Base-by-base conservation (phyloP, 805 yeast genomes). In the Saccharomycopsis guyanensis region DNA sequence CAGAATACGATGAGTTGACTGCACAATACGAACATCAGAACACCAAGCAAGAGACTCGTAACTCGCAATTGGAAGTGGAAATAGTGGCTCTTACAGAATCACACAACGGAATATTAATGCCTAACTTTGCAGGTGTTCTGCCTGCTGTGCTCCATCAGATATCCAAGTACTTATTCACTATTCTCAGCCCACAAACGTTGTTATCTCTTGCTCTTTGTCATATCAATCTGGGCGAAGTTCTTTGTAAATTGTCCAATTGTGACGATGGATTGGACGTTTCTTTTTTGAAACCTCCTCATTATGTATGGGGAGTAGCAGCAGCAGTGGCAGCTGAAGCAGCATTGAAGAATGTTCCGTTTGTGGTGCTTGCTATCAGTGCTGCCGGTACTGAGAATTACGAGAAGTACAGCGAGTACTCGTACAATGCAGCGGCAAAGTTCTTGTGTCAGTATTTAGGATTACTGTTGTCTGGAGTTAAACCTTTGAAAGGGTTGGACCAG, bases 381-480 rank as follows among this genome's bases (percentile, higher is more conserved):
- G 85, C 79, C 59, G 86, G 86, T 3, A 79, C 75, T 18, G 65
- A 72, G 2, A 82, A 82, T 2, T 76, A 66, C 57, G 84, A 79
- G 52, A 78, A 73, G 53, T 59, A 76, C 7, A 71, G 69, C 49
- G 58, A 59, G 5, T 75, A 72, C 51, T 40, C 52, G 12, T 15
- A 48, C 18, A 10, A 15, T 12, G 25, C 31, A 23, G 44, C 48
- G 4, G 37, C 34, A 1, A 23, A 31, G 13, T 12, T 50, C 18
- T 40, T 49, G 20, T 12, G 12, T 16, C 16, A 37, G 13, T 43
- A 37, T 22, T 15, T 43, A 5, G 23, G 40, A 10, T 19, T 37
- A 12, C 15, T 20, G 40, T 34, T 34, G 38, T 6, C 15, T 5
- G 18, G 22, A 13, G 22, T 34, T 8, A 34, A 19, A 13, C 38